Conservation (phyloP, 1,139 yeast species). For the Debaryomycetaceae sp. region DNA sequence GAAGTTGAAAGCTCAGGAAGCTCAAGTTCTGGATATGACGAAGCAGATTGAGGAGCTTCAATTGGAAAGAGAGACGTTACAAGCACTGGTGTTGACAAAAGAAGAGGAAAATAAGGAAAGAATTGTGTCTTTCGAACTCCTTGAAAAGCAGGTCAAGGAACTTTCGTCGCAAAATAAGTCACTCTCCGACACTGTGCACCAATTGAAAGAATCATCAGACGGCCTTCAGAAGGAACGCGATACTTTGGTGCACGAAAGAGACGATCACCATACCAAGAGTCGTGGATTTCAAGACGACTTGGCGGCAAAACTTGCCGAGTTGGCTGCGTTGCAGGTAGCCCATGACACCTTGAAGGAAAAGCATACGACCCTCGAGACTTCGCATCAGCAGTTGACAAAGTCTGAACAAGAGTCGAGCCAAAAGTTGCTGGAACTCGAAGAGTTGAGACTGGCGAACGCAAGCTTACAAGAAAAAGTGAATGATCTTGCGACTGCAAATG, state of each 20-base stretch:
- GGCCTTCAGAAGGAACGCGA: slow-evolving; percentile 16
- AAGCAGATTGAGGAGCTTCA: slow-evolving; percentile 10
- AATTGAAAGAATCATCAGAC: slow-evolving; percentile 13
- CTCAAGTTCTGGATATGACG: slow-evolving; percentile 29
- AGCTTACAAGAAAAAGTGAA: not conserved
- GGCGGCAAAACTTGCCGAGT: slow-evolving; percentile 7
- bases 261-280: slow-evolving; percentile 5
- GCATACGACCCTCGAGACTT: not conserved
- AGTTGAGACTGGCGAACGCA: no score
- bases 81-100: slow-evolving; percentile 39
- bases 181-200: slow-evolving; percentile 17
- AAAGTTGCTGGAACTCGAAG: not conserved
- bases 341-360: slow-evolving; percentile 10
- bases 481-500: not conserved
- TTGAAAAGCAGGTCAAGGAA: no score
- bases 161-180: slow-evolving; percentile 16
- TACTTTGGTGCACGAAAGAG: slow-evolving; percentile 6
- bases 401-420: not conserved
- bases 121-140: no score
- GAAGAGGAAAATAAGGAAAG: no score
- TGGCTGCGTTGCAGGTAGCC: slow-evolving; percentile 7
- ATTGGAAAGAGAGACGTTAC: slow-evolving; percentile 11
- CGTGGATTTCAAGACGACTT: no score
- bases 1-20: slow-evolving; percentile 23
- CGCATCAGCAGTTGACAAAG: not conserved